Evolutionary conservation across 2,329 filamentous ascomycete genomes (phyloP), one percentile per base, ranked within the genome.

Genomic region (Elsinoe batatas): DNA sequence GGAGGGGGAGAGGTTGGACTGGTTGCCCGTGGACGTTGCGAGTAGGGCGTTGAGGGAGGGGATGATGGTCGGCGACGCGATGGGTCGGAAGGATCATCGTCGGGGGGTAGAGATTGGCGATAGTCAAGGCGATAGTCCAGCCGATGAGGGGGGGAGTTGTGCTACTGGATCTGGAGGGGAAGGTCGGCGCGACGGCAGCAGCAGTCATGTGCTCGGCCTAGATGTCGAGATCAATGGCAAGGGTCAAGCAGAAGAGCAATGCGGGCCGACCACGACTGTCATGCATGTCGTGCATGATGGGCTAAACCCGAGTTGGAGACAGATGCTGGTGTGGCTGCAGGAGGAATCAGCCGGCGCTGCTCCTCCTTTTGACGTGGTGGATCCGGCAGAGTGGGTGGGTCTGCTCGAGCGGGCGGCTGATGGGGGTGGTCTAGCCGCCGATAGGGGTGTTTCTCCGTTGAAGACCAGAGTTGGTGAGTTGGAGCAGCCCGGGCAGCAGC

Each of bases 231-330:
- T 65, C 26, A 64, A 38, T 4, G 43, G 51, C 12, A 4, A 33
- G 53, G 15, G 50, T 47, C 35, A 53, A 56, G 8, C 36, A 47
- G 18, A 5, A 54, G 35, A 56, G 3, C 61, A 64, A 36, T 17
- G 15, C 35, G 36, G 38, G 51, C 53, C 53, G 54, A 56, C 60
- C 13, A 37, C 32, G 20, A 51, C 17, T 38, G 71, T 80, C 3
- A 75, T 73, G 57, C 76, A 81, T 62, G 66, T 80, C 2, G 60
- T 79, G 26, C 80, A 79, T 58, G 69, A 72, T 26, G 68, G 75
- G 57, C 64, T 56, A 7, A 61, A 61, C 6, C 73, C 74, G 3
- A 71, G 62, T 1, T 79, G 76, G 77, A 63, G 59, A 0, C 67
- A 74, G 49, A 66, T 80, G 61, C 64, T 79, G n/a, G 58, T 61